phyloP scores from a whole-genome alignment of 768 basidiomycete genomes.

The Leccinum sublutescens region DNA sequence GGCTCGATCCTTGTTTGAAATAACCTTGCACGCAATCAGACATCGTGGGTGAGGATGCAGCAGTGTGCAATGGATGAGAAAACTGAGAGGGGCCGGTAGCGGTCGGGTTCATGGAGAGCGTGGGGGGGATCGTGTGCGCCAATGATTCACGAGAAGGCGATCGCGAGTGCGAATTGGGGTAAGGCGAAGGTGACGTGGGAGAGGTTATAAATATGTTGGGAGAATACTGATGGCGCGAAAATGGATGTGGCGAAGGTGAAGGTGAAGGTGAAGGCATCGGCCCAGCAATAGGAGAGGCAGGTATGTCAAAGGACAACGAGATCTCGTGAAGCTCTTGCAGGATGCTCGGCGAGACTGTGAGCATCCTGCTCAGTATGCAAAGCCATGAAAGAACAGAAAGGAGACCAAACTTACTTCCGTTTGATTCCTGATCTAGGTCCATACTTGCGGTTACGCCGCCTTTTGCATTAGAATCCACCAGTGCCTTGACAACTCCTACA shows the following conservation, averaged over 20 bases:
- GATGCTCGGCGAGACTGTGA: conserved; percentile 20
- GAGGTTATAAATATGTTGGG: conserved; percentile 77
- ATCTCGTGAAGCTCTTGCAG: conserved; percentile 29
- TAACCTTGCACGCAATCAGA: conserved; percentile 18
- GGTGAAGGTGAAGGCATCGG: conserved; percentile 27
- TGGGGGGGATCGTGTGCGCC: conserved; percentile 10
- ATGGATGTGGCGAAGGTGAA: conserved; percentile 25
- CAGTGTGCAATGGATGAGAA: conserved; percentile 22
- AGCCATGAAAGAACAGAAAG: background rate
- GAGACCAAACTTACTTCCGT: conserved; percentile 13
- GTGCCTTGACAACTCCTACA: conserved; percentile 51
- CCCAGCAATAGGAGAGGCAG: conserved; percentile 15
- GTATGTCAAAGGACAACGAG: conserved; percentile 26
- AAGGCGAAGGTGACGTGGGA: conserved; percentile 44
- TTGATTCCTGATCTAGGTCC: conserved; percentile 12
- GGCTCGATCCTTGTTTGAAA: conserved; percentile 10
- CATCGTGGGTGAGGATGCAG: conserved; percentile 29
- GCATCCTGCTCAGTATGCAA: conserved; percentile 3
- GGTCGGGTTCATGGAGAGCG: conserved; percentile 9
- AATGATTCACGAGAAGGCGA: conserved; percentile 21
- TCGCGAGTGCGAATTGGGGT: conserved; percentile 19
- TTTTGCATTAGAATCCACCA: conserved; percentile 62
- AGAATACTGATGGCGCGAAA: conserved; percentile 28
- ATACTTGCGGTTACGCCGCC: conserved; percentile 17
- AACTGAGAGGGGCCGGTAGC: conserved; percentile 7